A percentile compares a stretch with the other conserved stretches of the same genome.
Evolutionary conservation across 2,329 filamentous ascomycete species (phyloP).

Genomic region (Didymella exigua): DNA sequence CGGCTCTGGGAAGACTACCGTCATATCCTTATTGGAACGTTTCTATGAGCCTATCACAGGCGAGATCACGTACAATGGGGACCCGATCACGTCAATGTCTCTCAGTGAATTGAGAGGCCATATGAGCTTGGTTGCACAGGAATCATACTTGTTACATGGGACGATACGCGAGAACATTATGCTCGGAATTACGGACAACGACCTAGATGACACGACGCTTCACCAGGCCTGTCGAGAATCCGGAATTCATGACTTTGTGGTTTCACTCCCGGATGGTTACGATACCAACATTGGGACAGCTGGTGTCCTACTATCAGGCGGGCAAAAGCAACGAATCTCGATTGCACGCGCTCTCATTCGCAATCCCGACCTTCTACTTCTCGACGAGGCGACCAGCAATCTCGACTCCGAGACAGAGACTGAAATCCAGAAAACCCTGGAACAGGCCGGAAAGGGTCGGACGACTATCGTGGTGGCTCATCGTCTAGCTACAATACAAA

Average conservation of each 20-base stretch:
- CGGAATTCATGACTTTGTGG: conserved; percentile 40
- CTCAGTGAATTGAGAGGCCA: conserved; percentile 60
- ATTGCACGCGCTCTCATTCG: conserved; percentile 72
- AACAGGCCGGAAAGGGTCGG: conserved; percentile 53
- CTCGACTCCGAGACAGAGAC: conserved; percentile 71
- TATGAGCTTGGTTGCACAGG: conserved; percentile 69
- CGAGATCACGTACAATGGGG: conserved; percentile 68
- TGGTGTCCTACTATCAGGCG: conserved; percentile 70
- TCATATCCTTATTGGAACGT: conserved; percentile 86
- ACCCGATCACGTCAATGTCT: conserved; percentile 59
- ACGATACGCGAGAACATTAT: conserved; percentile 56
- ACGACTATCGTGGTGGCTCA: conserved; percentile 53
- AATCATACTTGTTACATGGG: conserved; percentile 53
- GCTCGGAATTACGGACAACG: conserved; percentile 51
- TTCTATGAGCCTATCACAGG: conserved; percentile 86
- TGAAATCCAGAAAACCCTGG: conserved; percentile 71
- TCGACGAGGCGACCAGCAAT: conserved; percentile 65
- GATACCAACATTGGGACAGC: conserved; percentile 32
- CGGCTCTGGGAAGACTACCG: conserved; percentile 90
- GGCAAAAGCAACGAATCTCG: conserved; percentile 77
- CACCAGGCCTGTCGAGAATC: conserved; percentile 33
- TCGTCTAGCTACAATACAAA: conserved; percentile 47
- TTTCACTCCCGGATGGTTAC: conserved; percentile 37
- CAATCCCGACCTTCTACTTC: conserved; percentile 61
- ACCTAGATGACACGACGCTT: conserved; percentile 48